A percentile compares a stretch with the other conserved stretches of the same genome.
phyloP scores from a whole-genome alignment of 805 yeast species.

The Spathaspora passalidarum region DNA sequence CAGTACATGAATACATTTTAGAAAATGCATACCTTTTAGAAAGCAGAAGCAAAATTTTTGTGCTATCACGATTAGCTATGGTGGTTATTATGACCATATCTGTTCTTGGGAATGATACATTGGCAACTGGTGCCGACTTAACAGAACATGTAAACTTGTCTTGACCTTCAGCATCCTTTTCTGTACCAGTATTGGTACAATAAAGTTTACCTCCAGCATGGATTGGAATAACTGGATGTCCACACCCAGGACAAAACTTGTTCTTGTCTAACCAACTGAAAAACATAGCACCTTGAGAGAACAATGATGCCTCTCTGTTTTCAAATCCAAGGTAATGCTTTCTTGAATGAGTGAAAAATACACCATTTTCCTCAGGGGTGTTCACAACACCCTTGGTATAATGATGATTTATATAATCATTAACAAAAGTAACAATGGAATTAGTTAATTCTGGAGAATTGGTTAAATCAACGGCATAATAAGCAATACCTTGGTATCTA shows the following conservation, averaged over 20 bases:
- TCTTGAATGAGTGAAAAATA: conserved; percentile 33
- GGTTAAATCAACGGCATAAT: conserved; percentile 59
- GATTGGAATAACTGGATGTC: conserved; percentile 55
- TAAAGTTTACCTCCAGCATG: conserved; percentile 64
- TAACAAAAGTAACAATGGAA: conserved; percentile 27
- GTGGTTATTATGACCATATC: conserved; percentile 88
- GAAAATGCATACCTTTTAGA: conserved; percentile 55
- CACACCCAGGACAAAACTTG: conserved; percentile 85
- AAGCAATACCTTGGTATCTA: conserved; percentile 58
- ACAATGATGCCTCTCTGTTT: conserved; percentile 56
- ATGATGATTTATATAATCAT: conserved; percentile 11
- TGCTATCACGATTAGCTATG: conserved; percentile 57
- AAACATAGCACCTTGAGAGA: conserved; percentile 79
- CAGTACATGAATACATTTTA: conserved; percentile 76
- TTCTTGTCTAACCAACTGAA: conserved; percentile 80
- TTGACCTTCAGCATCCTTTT: conserved; percentile 10
- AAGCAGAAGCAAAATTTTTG: conserved; percentile 68
- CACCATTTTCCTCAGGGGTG: conserved; percentile 10
- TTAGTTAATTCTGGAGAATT: conserved; percentile 39
- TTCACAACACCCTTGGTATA: conserved; percentile 6
- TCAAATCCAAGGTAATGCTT: conserved; percentile 35
- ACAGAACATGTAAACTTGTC: conserved; percentile 34
- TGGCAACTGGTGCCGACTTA: conserved; percentile 49
- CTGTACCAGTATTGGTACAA: conserved; percentile 37
- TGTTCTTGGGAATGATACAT: conserved; percentile 86